These are phyloP conservation scores for Phytophthora idaei DNA, from an alignment of 352 stramenopile species.

Conservation along the genomic window DNA sequence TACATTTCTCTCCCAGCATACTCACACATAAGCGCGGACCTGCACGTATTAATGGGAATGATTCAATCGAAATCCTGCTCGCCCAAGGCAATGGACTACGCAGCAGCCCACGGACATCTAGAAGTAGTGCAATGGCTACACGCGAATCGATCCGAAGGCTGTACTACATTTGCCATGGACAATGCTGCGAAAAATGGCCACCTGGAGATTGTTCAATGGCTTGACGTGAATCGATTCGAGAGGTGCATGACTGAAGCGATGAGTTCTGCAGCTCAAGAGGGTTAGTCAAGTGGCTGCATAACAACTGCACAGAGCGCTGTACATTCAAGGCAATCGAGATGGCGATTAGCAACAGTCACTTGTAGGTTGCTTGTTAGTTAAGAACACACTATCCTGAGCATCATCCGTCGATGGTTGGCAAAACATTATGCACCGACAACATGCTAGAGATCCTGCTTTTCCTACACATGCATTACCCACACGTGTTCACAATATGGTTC, in stretches of 20 bases:
- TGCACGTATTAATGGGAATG: no score
- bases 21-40: no score
- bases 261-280: not conserved
- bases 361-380: not conserved
- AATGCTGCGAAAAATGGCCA: not conserved
- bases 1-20: no score
- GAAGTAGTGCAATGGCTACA: slow-evolving; percentile 1
- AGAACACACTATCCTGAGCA: not conserved
- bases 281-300: not conserved
- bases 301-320: not conserved
- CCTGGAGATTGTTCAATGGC: not conserved
- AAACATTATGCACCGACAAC: not conserved
- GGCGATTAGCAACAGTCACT: not conserved
- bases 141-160: not conserved
- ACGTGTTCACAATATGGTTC: slow-evolving; percentile 2
- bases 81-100: not conserved
- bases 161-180: slow-evolving; percentile 1
- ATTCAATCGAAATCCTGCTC: not conserved
- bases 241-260: not conserved
- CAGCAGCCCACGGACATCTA: not conserved
- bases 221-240: not conserved
- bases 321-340: not conserved
- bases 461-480: not conserved
- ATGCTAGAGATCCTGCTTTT: not conserved
- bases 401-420: not conserved